These are phyloP conservation scores for Apium graveolens DNA, from an alignment of 129 eudicot genomes.

Conservation along the genomic window DNA sequence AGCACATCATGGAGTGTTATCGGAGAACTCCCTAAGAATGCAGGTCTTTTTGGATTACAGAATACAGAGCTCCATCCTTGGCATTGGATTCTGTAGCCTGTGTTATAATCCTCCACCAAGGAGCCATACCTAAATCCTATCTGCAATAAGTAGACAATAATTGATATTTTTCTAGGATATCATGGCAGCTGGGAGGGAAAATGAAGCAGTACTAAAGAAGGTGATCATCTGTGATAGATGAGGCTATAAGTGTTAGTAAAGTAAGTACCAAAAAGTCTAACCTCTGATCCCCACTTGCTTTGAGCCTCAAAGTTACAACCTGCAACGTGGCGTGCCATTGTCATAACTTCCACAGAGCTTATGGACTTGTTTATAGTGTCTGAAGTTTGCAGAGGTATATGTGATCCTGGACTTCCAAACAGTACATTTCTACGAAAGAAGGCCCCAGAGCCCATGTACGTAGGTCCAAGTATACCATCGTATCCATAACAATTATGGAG, in stretches of 20 bases:
- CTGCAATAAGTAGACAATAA: slow-evolving; percentile 13
- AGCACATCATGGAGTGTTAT: slow-evolving; percentile 31
- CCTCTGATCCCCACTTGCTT: slow-evolving; percentile 55
- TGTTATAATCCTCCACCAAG: slow-evolving; percentile 37
- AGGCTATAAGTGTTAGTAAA: no score
- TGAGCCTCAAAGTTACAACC: slow-evolving; percentile 40
- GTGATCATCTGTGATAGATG: slow-evolving; percentile 18
- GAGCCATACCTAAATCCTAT: slow-evolving; percentile 60
- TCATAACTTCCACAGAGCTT: slow-evolving; percentile 16
- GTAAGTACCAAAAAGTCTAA: not conserved
- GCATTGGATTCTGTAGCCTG: slow-evolving; percentile 37
- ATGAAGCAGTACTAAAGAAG: not conserved
- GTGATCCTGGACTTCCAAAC: slow-evolving; percentile 27
- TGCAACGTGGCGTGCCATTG: slow-evolving; percentile 34
- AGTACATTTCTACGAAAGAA: slow-evolving; percentile 41
- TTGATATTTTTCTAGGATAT: not conserved
- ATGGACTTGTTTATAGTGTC: slow-evolving; percentile 22
- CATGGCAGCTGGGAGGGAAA: no score
- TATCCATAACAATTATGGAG: slow-evolving; percentile 30
- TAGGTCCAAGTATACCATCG: slow-evolving; percentile 55
- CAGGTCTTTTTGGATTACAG: slow-evolving; percentile 40
- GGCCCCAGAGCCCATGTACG: slow-evolving; percentile 52
- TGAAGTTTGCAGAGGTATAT: not conserved
- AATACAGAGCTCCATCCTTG: slow-evolving; percentile 42
- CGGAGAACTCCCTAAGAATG: slow-evolving; percentile 47